Conservation (phyloP, 1,284 basidiomycete species). For the Vanrija pseudolonga region DNA sequence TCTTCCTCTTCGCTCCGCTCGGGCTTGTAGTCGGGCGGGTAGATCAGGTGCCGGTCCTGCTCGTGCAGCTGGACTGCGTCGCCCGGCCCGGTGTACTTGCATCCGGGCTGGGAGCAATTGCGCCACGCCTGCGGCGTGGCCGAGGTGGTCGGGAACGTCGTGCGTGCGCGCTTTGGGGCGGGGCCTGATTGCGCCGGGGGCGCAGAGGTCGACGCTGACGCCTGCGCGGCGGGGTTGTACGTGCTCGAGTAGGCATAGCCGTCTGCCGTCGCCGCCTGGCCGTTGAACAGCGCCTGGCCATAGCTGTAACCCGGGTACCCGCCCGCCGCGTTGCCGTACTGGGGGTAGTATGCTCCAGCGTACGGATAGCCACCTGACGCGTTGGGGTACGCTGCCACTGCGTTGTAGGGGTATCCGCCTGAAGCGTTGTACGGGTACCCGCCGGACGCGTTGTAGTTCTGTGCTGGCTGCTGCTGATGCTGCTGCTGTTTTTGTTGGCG, state of each 20-base stretch:
- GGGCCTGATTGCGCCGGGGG: too few species aligned
- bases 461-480: not conserved
- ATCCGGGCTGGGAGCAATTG: slow-evolving; percentile 64
- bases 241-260: slow-evolving; percentile 59
- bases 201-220: not conserved
- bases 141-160: too few species aligned
- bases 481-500: too few species aligned
- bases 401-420: slow-evolving; percentile 1
- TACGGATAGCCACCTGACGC: slow-evolving; percentile 8
- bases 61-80: slow-evolving; percentile 76
- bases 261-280: slow-evolving; percentile 51
- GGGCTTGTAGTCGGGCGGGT: slow-evolving; percentile 55
- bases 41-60: slow-evolving; percentile 86
- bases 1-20: slow-evolving; percentile 59
- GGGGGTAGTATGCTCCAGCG: not conserved
- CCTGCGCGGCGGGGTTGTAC: slow-evolving; percentile 42
- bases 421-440: slow-evolving; percentile 3
- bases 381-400: not conserved
- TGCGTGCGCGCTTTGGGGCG: too few species aligned
- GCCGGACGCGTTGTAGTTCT: slow-evolving; percentile 1
- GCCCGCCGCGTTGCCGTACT: not conserved
- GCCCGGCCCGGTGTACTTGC: slow-evolving; percentile 67
- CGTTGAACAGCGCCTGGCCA: not conserved
- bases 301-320: not conserved
- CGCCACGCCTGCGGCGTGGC: slow-evolving; percentile 26